Percentiles rank a stretch among this genome's conserved stretches.
phyloP scores from a whole-genome alignment of 371 early-diverging fungal species.

The Mucor lusitanicus region DNA sequence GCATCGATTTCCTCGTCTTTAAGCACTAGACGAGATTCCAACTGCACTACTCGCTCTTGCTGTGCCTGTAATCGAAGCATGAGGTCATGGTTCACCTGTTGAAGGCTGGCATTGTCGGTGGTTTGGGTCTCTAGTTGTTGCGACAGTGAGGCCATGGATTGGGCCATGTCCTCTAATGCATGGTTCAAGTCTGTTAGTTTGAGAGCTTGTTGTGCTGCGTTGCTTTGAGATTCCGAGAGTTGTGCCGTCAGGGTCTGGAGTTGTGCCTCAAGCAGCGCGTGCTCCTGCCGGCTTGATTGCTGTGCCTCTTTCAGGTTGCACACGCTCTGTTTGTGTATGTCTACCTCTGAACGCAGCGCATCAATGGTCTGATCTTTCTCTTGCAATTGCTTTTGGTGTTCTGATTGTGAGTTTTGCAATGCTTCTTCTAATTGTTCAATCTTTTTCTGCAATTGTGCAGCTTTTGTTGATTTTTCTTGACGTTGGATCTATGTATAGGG shows the following conservation, averaged over 20 bases:
- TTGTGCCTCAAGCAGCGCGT: constrained; percentile 10
- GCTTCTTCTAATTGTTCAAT: constrained; percentile 30
- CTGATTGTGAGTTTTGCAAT: constrained; percentile 4
- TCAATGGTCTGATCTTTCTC: constrained; percentile 25
- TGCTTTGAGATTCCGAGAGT: constrained; percentile 2
- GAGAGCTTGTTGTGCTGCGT: constrained; percentile 4
- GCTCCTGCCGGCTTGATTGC: background rate
- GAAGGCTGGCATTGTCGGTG: background rate
- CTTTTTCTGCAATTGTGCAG: constrained; percentile 30
- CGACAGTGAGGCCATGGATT: background rate
- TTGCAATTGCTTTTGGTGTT: constrained; percentile 4
- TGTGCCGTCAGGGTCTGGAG: background rate
- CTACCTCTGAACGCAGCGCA: constrained; percentile 5
- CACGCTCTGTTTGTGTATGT: constrained; percentile 4
- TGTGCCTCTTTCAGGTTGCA: constrained; percentile 3
- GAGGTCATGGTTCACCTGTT: background rate
- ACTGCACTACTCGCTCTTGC: background rate
- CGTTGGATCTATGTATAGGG: constrained; percentile 26
- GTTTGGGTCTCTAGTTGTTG: constrained; percentile 8
- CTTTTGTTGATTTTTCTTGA: constrained; percentile 30
- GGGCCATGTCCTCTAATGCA: background rate
- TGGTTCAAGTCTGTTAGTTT: constrained; percentile 8
- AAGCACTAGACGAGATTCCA: constrained; percentile 5
- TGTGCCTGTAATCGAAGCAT: background rate
- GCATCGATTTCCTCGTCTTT: constrained; percentile 10